A percentile compares a stretch with the other conserved stretches of the same genome.
Conservation (phyloP, 495 filamentous ascomycete species). For the Xylaria acuta region DNA sequence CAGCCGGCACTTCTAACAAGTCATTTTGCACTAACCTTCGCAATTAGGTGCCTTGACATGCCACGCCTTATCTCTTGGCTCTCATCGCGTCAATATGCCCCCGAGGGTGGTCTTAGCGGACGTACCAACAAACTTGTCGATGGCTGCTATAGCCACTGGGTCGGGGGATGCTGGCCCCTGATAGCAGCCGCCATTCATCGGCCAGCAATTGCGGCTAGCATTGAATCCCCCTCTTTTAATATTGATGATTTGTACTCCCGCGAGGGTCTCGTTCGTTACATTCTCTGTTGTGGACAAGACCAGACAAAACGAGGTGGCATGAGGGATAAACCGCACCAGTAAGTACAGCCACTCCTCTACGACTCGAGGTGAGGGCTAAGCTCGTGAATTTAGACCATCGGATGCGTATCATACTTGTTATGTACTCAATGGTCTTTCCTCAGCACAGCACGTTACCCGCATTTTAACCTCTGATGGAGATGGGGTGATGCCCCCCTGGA, state of each 20-base stretch:
- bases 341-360: conserved; percentile 46
- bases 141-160: conserved; percentile 97
- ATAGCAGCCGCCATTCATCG: conserved; percentile 79
- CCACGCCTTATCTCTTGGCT: conserved; percentile 82
- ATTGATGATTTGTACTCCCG: conserved; percentile 70
- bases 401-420: conserved; percentile 96
- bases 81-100: conserved; percentile 84
- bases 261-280: conserved; percentile 85
- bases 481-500: conserved; percentile 62
- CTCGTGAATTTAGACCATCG: conserved; percentile 59
- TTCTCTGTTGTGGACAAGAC: conserved; percentile 85
- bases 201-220: conserved; percentile 38
- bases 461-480: conserved; percentile 55
- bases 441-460: conserved; percentile 76
- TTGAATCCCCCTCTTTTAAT: conserved; percentile 38
- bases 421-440: conserved; percentile 83
- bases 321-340: conserved; percentile 93
- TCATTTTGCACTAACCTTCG: conserved; percentile 20
- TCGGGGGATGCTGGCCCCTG: conserved; percentile 91
- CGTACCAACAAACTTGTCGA: conserved; percentile 98
- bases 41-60: conserved; percentile 74
- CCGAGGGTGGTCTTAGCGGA: conserved; percentile 90
- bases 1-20: conserved; percentile 16
- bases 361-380: conserved; percentile 31
- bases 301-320: conserved; percentile 73